A percentile compares a stretch with the other conserved stretches of the same genome.
These are phyloP conservation scores for Lachnum nothofagi DNA, from an alignment of 2,329 filamentous ascomycete species.

Conservation along the genomic window DNA sequence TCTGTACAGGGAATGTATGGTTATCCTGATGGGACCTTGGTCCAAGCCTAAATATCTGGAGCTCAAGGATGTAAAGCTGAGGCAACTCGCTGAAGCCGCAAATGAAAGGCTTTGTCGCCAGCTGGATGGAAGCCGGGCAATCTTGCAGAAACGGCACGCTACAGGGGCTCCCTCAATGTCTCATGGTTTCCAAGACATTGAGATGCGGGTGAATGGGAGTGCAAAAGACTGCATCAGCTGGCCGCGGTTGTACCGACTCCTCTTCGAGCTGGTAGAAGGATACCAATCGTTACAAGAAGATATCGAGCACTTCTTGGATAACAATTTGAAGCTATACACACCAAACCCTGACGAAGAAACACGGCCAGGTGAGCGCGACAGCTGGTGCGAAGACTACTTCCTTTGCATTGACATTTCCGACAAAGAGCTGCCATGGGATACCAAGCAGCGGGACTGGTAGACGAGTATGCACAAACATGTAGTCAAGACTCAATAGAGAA, in stretches of 20 bases:
- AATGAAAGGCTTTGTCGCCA: neutral
- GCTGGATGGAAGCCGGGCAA: too few species aligned
- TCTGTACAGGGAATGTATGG: neutral
- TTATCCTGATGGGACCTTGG: neutral
- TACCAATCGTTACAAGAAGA: too few species aligned
- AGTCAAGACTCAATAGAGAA: too few species aligned
- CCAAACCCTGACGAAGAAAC: too few species aligned
- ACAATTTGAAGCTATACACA: neutral
- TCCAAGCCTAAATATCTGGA: neutral
- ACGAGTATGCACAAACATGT: too few species aligned
- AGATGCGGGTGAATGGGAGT: too few species aligned
- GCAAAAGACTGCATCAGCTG: too few species aligned
- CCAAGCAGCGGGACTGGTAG: neutral
- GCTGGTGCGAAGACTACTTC: neutral
- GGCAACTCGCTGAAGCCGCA: neutral
- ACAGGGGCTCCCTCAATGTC: too few species aligned
- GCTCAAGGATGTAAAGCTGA: neutral
- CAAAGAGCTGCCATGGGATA: neutral
- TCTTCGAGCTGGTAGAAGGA: too few species aligned
- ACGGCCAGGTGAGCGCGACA: neutral
- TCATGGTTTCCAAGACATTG: too few species aligned
- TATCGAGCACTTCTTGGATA: neutral
- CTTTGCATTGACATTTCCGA: neutral
- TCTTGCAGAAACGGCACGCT: too few species aligned
- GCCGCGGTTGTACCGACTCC: too few species aligned